Base-by-base conservation (phyloP, 2,329 filamentous ascomycete species). In the Trematosphaeria pertusa region DNA sequence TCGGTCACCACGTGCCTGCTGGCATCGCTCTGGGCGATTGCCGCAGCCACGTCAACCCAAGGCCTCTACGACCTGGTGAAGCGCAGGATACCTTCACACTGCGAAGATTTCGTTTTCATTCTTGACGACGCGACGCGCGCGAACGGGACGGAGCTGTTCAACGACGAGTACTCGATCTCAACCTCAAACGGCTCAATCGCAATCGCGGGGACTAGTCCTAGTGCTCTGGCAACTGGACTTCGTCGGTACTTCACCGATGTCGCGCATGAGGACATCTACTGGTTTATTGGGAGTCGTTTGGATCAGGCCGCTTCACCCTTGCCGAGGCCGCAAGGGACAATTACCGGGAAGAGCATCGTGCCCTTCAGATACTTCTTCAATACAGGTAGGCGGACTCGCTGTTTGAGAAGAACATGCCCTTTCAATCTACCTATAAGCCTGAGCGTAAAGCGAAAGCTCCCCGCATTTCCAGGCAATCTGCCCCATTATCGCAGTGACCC, bases 361-460 rank as follows among this genome's bases (percentile, higher is more conserved):
- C 73, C 73, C 2, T 79, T 73, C 72, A 61, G 76, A 37, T 81
- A 81, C 56, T 75, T 78, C 54, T 79, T 80, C 54, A 81, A 81
- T 50, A 55, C 44, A n/a, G n/a, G n/a, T n/a, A n/a, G n/a, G n/a
- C n/a, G n/a, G n/a, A n/a, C n/a, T n/a, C n/a, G n/a, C n/a, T n/a
- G n/a, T n/a, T n/a, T n/a, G n/a, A n/a, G n/a, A n/a, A n/a, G n/a
- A n/a, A n/a, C n/a, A n/a, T n/a, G n/a, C n/a, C n/a, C n/a, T n/a
- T n/a, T n/a, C n/a, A n/a, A n/a, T n/a, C n/a, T n/a, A n/a, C n/a
- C n/a, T n/a, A n/a, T n/a, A n/a, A n/a, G n/a, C n/a, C n/a, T n/a
- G n/a, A n/a, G n/a, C n/a, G n/a, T n/a, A n/a, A n/a, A n/a, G n/a
- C n/a, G n/a, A n/a, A n/a, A n/a, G n/a, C n/a, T n/a, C n/a, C n/a